These are phyloP conservation scores for Trichoderma brevicompactum DNA, from an alignment of 2,329 filamentous ascomycete genomes.

Conservation along the genomic window DNA sequence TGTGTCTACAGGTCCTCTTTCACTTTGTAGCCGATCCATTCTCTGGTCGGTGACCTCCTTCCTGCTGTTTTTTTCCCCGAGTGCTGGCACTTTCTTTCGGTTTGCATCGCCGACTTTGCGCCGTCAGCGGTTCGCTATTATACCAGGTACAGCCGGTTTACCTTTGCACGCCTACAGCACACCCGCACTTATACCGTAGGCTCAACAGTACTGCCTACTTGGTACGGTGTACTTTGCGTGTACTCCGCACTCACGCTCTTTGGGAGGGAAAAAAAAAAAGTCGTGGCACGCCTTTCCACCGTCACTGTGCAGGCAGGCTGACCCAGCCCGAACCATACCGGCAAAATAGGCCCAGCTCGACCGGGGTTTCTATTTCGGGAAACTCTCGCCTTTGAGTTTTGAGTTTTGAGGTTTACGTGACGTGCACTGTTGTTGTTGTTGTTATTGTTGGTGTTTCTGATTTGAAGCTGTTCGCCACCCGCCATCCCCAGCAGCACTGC, in stretches of 20 bases:
- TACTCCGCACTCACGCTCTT: conserved; percentile 8
- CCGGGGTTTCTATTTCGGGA: background rate
- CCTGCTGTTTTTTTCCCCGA: background rate
- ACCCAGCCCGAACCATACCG: conserved; percentile 7
- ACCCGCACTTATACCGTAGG: conserved; percentile 8
- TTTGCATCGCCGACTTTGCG: conserved; percentile 15
- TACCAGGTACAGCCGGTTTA: conserved; percentile 10
- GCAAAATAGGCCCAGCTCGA: conserved; percentile 9
- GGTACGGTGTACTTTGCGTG: conserved; percentile 14
- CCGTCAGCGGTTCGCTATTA: conserved; percentile 6
- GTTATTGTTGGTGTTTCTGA: background rate
- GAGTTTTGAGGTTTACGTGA: background rate
- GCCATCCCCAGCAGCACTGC: no score
- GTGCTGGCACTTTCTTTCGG: conserved; percentile 2
- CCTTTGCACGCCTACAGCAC: background rate
- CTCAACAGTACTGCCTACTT: background rate
- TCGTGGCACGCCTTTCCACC: conserved; percentile 13
- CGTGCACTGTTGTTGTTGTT: background rate
- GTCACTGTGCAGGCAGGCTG: conserved; percentile 22
- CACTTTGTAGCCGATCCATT: background rate
- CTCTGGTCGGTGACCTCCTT: background rate
- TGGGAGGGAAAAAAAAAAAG: background rate
- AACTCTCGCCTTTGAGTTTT: background rate
- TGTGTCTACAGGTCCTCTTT: background rate
- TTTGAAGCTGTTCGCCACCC: no score